Evolutionary conservation across 345 rosid species (phyloP).

Genomic region (Pseudoturritis turrita): DNA sequence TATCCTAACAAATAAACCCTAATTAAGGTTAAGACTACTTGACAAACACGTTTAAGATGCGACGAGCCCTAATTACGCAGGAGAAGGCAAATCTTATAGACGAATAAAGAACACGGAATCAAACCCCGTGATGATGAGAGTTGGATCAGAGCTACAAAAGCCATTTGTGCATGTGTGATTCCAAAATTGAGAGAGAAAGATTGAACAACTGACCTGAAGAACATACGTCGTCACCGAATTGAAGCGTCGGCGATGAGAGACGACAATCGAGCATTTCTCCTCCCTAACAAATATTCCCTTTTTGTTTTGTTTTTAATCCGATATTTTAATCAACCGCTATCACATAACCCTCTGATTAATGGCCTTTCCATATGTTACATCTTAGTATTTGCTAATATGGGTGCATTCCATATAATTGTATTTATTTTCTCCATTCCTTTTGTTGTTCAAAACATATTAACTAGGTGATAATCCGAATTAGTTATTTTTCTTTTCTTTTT

Average conservation of each 20-base stretch:
- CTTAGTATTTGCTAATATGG: no score
- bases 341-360: no score
- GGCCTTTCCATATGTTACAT: no score
- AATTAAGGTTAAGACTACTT: background rate
- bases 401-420: no score
- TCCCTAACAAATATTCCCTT: background rate
- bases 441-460: no score
- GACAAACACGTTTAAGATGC: conserved; percentile 11
- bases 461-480: no score
- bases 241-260: conserved; percentile 7
- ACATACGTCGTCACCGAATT: background rate
- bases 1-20: background rate
- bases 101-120: background rate
- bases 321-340: no score
- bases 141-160: background rate
- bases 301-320: no score
- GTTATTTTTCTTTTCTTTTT: no score
- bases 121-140: background rate
- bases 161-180: background rate
- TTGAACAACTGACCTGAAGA: conserved; percentile 9
- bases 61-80: background rate
- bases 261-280: background rate
- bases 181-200: background rate
- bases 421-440: no score
- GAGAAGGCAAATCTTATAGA: background rate